Evolutionary conservation across 1,284 basidiomycete species (phyloP).

Genomic region (Fomitopsis pinicola): DNA sequence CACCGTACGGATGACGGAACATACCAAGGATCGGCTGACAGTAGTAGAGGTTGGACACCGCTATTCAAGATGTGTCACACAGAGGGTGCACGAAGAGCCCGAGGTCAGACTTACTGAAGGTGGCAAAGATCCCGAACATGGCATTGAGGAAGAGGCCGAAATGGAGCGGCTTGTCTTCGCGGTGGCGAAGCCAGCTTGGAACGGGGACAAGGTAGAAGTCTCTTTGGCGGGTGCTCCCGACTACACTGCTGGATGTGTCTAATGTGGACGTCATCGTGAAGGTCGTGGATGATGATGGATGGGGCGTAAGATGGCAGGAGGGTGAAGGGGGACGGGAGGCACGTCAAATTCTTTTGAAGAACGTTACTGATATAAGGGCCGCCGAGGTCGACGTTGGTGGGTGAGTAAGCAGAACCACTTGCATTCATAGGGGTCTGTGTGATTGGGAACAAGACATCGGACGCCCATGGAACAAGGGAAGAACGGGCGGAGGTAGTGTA

Average conservation of each 20-base stretch:
- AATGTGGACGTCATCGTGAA: neutral
- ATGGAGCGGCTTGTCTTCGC: conserved; percentile 52
- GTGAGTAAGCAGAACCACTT: neutral
- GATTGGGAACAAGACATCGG: neutral
- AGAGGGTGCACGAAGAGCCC: neutral
- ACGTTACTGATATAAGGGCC: neutral
- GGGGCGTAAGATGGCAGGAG: neutral
- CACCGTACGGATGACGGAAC: conserved; percentile 13
- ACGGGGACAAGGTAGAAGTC: conserved; percentile 70
- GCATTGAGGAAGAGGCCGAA: conserved; percentile 60
- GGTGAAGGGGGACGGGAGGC: neutral
- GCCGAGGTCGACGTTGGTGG: neutral
- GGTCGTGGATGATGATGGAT: neutral
- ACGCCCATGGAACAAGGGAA: neutral
- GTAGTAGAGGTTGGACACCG: conserved; percentile 66
- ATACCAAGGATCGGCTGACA: conserved; percentile 67
- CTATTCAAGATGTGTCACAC: conserved; percentile 23
- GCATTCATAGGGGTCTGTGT: neutral
- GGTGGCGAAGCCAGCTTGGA: conserved; percentile 54
- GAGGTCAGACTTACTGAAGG: conserved; percentile 41
- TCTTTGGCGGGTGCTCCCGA: neutral
- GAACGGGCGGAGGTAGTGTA: too few relatives aligned
- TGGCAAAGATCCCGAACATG: conserved; percentile 66
- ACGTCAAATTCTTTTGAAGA: neutral
- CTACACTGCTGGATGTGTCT: neutral